A percentile compares a stretch with the other conserved stretches of the same genome.
phyloP scores from a whole-genome alignment of 73 alveolate genomes.

The Paramecium pentaurelia region DNA sequence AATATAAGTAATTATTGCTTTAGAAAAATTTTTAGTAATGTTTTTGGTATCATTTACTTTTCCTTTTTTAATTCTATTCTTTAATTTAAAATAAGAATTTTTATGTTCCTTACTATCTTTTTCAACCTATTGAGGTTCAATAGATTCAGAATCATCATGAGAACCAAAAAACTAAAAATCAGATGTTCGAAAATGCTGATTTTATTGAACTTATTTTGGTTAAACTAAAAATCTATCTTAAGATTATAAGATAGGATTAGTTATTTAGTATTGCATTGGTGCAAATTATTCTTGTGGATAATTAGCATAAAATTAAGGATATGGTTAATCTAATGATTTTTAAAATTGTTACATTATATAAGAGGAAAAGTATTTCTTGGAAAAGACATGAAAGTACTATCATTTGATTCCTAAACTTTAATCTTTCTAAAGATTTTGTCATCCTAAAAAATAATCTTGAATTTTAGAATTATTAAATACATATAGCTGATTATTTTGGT shows the following conservation, averaged over 20 bases:
- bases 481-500: neutral
- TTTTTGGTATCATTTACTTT: constrained; percentile 58
- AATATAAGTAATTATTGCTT: constrained; percentile 50
- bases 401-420: constrained; percentile 18
- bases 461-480: neutral
- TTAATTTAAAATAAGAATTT: neutral
- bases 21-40: constrained; percentile 56
- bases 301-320: neutral
- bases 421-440: neutral
- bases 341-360: neutral
- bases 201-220: neutral
- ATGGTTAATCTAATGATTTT: neutral
- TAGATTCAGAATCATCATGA: neutral
- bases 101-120: neutral
- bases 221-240: neutral
- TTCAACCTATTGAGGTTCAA: neutral
- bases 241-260: neutral
- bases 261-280: neutral
- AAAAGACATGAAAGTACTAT: neutral
- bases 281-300: neutral
- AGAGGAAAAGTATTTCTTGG: neutral
- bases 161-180: neutral
- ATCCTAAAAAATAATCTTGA: neutral
- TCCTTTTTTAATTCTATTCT: neutral
- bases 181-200: neutral